These are phyloP conservation scores for Knufia petricola DNA, from an alignment of 2,329 filamentous ascomycete species.

Conservation along the genomic window DNA sequence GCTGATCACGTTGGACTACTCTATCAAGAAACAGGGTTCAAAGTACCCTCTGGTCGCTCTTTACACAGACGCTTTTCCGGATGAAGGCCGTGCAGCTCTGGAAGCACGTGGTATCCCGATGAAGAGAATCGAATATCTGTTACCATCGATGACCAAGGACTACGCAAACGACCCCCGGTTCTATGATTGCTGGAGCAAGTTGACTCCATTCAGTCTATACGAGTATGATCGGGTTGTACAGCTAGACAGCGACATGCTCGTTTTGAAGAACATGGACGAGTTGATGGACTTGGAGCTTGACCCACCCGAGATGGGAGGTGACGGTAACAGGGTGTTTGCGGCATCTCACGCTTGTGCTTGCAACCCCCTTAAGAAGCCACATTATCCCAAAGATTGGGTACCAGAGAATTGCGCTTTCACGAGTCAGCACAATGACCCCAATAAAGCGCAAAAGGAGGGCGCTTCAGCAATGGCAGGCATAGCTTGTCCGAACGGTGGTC, in stretches of 20 bases:
- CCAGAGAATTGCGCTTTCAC: conserved; percentile 55
- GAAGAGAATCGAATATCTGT: conserved; percentile 62
- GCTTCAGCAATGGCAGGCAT: conserved; percentile 42
- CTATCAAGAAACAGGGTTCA: conserved; percentile 55
- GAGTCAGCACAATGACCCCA: conserved; percentile 43
- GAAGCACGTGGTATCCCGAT: conserved; percentile 58
- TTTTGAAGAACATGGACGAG: conserved; percentile 79
- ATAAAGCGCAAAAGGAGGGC: conserved; percentile 43
- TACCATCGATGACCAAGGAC: conserved; percentile 55
- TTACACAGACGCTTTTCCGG: conserved; percentile 68
- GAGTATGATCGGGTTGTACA: conserved; percentile 74
- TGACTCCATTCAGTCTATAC: conserved; percentile 64
- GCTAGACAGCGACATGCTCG: conserved; percentile 82
- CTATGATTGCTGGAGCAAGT: conserved; percentile 84
- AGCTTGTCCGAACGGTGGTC: conserved; percentile 50
- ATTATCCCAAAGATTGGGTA: conserved; percentile 64
- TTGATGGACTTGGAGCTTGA: conserved; percentile 76
- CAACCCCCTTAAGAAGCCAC: conserved; percentile 66
- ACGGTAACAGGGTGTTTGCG: conserved; percentile 62
- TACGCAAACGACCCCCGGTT: conserved; percentile 73
- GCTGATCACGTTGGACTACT: conserved; percentile 70
- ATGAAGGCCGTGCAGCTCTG: conserved; percentile 59
- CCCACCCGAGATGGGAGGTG: conserved; percentile 38
- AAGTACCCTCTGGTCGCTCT: conserved; percentile 72
- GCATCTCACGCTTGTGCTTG: conserved; percentile 78